These are phyloP conservation scores for Elsinoe perseae DNA, from an alignment of 2,329 filamentous ascomycete genomes.

Conservation along the genomic window DNA sequence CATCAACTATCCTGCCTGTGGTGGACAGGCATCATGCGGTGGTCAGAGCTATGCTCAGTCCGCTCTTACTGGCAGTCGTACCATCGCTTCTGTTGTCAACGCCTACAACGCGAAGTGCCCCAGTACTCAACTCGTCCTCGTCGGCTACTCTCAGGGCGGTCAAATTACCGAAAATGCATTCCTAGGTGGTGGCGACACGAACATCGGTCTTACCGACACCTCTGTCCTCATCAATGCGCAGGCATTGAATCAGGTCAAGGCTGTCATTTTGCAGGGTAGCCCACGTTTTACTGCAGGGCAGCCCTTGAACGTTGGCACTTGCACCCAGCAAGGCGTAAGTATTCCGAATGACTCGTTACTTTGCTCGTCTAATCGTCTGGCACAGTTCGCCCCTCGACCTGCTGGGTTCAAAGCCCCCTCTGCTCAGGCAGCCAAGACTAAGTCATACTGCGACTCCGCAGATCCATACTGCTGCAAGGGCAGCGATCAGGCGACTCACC, in stretches of 20 bases:
- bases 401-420: conserved; percentile 49
- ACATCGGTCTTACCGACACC: conserved; percentile 40
- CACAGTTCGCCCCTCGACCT: conserved; percentile 54
- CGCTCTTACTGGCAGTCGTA: conserved; percentile 49
- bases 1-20: conserved; percentile 50
- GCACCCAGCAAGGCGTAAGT: conserved; percentile 51
- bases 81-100: conserved; percentile 54
- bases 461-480: conserved; percentile 63
- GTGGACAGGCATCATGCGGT: conserved; percentile 52
- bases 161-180: conserved; percentile 57
- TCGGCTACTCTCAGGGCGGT: conserved; percentile 58
- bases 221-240: conserved; percentile 24
- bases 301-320: conserved; percentile 55
- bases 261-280: conserved; percentile 30
- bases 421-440: conserved; percentile 46
- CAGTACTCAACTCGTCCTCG: conserved; percentile 49
- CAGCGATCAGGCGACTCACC: conserved; percentile 52
- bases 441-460: conserved; percentile 57
- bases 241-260: conserved; percentile 22
- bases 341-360: neutral
- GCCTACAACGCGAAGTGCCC: conserved; percentile 51
- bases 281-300: conserved; percentile 51
- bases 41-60: conserved; percentile 54
- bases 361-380: neutral
- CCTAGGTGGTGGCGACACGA: conserved; percentile 49